Base-by-base conservation (phyloP, 179 eudicot species). In the Silene coronaria region DNA sequence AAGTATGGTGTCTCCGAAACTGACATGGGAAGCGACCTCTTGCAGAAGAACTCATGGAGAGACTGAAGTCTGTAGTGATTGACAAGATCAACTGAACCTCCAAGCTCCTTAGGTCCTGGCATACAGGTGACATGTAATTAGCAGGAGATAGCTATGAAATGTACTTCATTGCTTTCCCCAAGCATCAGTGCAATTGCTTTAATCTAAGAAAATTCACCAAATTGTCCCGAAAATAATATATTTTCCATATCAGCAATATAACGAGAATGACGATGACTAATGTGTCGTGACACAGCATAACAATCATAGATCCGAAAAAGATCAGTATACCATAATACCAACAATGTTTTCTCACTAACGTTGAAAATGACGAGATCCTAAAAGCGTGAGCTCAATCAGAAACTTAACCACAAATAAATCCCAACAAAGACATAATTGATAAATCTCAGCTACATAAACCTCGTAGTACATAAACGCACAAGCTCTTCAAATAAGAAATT, bases 21-120 rank as follows among this genome's bases (percentile, higher is more conserved):
- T 64, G 92, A 83, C 75, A 85, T 63, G 23, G 91, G 96, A 82
- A 90, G 88, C 72, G 90, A 48, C 80, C 80, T 86, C 79, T 90
- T 88, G 89, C 92, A 88, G 82, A 90, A 90, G 80, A 88, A 88
- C 70, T 89, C 92, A 71, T 88, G 85, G 60, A 86, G 91, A 75
- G 96, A 88, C 74, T 82, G 76, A 82, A 90, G 84, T 66, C 81
- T 88, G 84, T 80, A 88, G 79, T 87, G 91, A 80, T 81, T 84
- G 62, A 89, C 82, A 72, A 90, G 96, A 89, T 90, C 91, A 77
- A 83, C 86, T 53, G 96, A 87, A 71, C 96, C 96, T 3, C 91
- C 88, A 34, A 87, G 88, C 82, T 88, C 91, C 78, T 85, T 86
- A 36, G 75, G 80, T 32, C 81, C 81, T 78, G 76, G 26, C 28